Evolutionary conservation across 352 stramenopile genomes (phyloP).

Genomic region (Phytopythium sindhum): DNA sequence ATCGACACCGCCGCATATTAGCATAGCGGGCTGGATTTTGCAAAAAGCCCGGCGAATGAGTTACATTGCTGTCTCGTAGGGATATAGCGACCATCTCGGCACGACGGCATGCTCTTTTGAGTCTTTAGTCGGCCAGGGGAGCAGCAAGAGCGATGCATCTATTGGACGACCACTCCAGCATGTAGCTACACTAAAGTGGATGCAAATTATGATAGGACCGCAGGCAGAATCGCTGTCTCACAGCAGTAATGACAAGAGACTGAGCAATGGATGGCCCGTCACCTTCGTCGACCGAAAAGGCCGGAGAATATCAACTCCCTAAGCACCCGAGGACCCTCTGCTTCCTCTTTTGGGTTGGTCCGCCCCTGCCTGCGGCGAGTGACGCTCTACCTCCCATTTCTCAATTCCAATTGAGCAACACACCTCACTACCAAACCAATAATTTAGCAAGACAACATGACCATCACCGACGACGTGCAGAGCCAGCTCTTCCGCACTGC

Average conservation of each 20-base stretch:
- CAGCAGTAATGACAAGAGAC: background rate
- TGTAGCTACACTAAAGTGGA: background rate
- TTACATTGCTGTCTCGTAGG: background rate
- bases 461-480: constrained; percentile 29
- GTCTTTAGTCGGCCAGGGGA: background rate
- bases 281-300: background rate
- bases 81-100: background rate
- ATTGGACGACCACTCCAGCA: background rate
- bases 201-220: background rate
- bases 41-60: background rate
- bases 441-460: constrained; percentile 11
- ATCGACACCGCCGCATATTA: background rate
- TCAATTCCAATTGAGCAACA: constrained; percentile 1
- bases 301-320: constrained; percentile 4
- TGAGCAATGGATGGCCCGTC: background rate
- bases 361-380: background rate
- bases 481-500: constrained; percentile 23
- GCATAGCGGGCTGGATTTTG: background rate
- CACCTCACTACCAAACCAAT: background rate
- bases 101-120: background rate
- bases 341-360: background rate
- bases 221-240: too few species aligned
- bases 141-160: background rate
- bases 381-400: background rate
- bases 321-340: background rate